Evolutionary conservation across 805 yeast genomes (phyloP).

Genomic region (Kuraishia hungarica): DNA sequence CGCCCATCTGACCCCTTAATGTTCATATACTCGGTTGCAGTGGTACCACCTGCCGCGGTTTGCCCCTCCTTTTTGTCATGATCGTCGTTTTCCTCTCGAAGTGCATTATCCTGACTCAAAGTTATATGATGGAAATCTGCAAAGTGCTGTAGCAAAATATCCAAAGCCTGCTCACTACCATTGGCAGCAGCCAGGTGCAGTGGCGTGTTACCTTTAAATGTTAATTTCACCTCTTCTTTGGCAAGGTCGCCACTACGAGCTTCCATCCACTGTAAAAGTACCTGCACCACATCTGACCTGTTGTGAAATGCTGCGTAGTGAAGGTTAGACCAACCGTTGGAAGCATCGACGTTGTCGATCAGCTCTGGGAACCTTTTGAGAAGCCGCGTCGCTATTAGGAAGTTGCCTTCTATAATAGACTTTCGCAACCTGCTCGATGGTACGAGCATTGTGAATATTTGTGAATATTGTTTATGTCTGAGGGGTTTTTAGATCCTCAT

Average conservation of each 20-base stretch:
- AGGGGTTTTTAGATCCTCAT: neutral
- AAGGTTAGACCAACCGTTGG: constrained; percentile 74
- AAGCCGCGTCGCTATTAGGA: constrained; percentile 54
- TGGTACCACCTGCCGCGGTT: constrained; percentile 4
- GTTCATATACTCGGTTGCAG: constrained; percentile 30
- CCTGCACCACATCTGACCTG: constrained; percentile 43
- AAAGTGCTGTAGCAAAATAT: constrained; percentile 59
- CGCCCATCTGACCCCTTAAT: constrained; percentile 35
- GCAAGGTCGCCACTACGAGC: constrained; percentile 10
- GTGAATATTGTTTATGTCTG: neutral
- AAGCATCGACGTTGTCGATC: constrained; percentile 58
- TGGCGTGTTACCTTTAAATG: constrained; percentile 53
- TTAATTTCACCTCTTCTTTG: constrained; percentile 28
- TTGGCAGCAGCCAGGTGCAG: constrained; percentile 61
- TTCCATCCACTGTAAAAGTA: constrained; percentile 13
- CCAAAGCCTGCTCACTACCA: constrained; percentile 55
- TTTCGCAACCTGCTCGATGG: constrained; percentile 59
- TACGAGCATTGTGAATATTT: constrained; percentile 36
- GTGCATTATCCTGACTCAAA: neutral
- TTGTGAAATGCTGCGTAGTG: constrained; percentile 79
- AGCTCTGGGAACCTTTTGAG: constrained; percentile 63
- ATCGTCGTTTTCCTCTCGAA: neutral
- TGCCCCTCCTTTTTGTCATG: neutral
- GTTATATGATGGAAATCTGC: constrained; percentile 24
- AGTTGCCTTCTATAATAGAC: constrained; percentile 57